phyloP scores from a whole-genome alignment of 352 stramenopile genomes.

The Phytophthora idaei region DNA sequence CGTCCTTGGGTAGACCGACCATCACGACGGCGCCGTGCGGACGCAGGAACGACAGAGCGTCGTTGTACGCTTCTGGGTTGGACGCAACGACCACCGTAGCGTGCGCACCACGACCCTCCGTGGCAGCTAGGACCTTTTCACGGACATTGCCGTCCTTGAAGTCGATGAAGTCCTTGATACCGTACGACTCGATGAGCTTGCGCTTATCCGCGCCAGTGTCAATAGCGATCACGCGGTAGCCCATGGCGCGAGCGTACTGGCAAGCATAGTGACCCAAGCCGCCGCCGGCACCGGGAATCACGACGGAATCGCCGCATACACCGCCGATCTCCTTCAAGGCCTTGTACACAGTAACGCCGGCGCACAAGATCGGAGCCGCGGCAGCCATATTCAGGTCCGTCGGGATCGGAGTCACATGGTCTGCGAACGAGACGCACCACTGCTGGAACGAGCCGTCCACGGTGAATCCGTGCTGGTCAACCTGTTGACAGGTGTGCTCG shows the following conservation, averaged over 20 bases:
- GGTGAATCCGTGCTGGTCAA: neutral
- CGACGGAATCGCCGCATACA: neutral
- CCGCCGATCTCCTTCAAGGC: neutral
- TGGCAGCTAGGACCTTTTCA: neutral
- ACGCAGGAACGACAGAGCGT: neutral
- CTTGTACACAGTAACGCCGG: neutral
- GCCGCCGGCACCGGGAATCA: neutral
- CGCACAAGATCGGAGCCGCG: neutral
- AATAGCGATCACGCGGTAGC: neutral
- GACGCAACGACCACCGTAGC: neutral
- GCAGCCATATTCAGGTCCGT: neutral
- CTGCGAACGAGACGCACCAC: neutral
- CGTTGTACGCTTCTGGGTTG: neutral
- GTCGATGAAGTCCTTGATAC: conserved; percentile 5
- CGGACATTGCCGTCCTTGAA: neutral
- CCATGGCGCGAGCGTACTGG: neutral
- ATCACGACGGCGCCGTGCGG: conserved; percentile 1
- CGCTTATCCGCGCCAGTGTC: neutral
- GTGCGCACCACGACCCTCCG: conserved; percentile 1
- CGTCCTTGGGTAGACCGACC: conserved; percentile 1
- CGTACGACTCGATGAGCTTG: neutral
- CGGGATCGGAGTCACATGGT: neutral
- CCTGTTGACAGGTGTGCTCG: neutral
- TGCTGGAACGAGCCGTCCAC: conserved; percentile 3
- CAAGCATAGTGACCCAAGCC: neutral